Base-by-base conservation (phyloP, 1,284 basidiomycete species). In the Ustilago nuda region DNA sequence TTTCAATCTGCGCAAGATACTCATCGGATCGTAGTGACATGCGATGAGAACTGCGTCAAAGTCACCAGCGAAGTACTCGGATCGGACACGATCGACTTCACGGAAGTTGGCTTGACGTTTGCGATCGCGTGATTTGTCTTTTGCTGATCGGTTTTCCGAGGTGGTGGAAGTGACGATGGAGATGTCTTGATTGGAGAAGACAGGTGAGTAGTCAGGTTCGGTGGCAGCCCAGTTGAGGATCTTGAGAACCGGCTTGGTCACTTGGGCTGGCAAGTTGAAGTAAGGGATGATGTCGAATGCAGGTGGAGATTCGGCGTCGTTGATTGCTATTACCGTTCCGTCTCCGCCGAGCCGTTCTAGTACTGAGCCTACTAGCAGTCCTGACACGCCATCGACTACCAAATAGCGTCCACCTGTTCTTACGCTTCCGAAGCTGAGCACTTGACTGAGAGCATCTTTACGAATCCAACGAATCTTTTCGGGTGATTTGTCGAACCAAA, bases 291-390 rank as follows among this genome's bases (percentile, higher is more conserved):
- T 90, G 43, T 94, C 94, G 85, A 95, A 94, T 41, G 94, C 92
- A 11, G 97, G 96, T 7, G 96, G 95, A 3, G 93, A 94, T 82
- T 98, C 96, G 37, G 92, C 90, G 77, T 97, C 94, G 81, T 92
- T 94, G 81, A 99, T 91, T 3, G 93, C 91, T 65, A 98, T 88
- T 23, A 99, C 87, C 58, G 91, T 89, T 5, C 95, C 95, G 80
- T 91, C 87, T 39, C 93, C 87, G 39, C 92, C 92, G 30, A 78
- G 46, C 27, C 73, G 23, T 74, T 96, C 94, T 17, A 98, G 85
- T 3, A 92, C 92, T 0, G 93, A 91, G 0, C 95, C 93, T 2
- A 97, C 87, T n/a, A 99, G 85, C 2, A 97, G 94, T 0, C 86
- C 85, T 27, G 93, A 94, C 15, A 93, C 92, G 83, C 98, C 95